Evolutionary conservation across 2,329 filamentous ascomycete genomes (phyloP).

Genomic region (Juglanconis sp.): DNA sequence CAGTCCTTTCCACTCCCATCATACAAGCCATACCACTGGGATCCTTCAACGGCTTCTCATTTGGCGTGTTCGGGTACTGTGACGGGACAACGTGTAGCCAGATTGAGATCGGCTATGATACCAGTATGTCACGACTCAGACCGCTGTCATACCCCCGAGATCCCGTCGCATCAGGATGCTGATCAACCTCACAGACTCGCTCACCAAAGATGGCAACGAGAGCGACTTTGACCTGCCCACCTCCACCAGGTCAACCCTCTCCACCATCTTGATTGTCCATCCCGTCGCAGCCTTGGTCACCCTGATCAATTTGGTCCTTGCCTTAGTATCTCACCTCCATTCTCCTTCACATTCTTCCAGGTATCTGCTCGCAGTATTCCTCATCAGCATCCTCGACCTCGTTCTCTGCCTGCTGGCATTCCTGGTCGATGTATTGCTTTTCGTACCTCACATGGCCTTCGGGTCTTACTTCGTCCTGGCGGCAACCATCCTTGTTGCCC

Average conservation of each 20-base stretch:
- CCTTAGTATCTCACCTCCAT: constrained; percentile 80
- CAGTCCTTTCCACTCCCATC: constrained; percentile 87
- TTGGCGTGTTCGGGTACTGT: constrained; percentile 93
- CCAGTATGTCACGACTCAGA: constrained; percentile 55
- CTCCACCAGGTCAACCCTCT: constrained; percentile 61
- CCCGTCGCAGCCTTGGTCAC: constrained; percentile 85
- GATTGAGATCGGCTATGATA: constrained; percentile 81
- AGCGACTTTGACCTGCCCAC: constrained; percentile 54
- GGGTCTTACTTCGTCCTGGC: constrained; percentile 91
- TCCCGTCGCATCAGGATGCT: not conserved
- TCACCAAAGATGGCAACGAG: constrained; percentile 18
- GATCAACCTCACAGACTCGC: constrained; percentile 3
- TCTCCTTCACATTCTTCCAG: constrained; percentile 83
- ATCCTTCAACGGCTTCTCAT: constrained; percentile 70
- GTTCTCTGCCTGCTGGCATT: constrained; percentile 83
- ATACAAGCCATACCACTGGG: constrained; percentile 82
- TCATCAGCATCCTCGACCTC: constrained; percentile 81
- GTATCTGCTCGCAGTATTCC: constrained; percentile 80
- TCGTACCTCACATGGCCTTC: constrained; percentile 91
- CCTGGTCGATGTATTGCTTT: constrained; percentile 88
- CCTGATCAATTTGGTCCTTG: constrained; percentile 78
- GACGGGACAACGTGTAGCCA: constrained; percentile 62
- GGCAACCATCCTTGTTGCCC: constrained; percentile 79
- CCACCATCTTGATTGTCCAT: constrained; percentile 86
- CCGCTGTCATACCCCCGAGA: not conserved